phyloP scores from a whole-genome alignment of 1,139 yeast species.

The Sugiyamaella grinbergsii region DNA sequence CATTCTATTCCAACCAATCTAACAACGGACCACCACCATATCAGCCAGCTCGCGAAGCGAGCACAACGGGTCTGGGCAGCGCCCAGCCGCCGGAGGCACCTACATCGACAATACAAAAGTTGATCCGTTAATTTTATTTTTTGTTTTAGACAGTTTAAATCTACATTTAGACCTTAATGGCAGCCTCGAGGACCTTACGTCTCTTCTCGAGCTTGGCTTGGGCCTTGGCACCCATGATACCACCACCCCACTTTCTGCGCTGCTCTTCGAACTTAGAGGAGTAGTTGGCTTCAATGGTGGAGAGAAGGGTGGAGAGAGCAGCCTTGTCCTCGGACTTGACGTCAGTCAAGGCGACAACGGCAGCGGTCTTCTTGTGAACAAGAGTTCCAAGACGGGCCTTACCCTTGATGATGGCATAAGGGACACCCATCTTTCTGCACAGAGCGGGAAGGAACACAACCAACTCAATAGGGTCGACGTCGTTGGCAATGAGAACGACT shows the following conservation, averaged over 20 bases:
- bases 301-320: constrained; percentile 86
- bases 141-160: constrained; percentile 9
- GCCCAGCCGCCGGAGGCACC: constrained; percentile 3
- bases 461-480: constrained; percentile 97
- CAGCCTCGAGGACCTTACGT: constrained; percentile 52
- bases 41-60: too few relatives aligned
- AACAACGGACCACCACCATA: too few relatives aligned
- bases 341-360: constrained; percentile 96
- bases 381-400: constrained; percentile 98
- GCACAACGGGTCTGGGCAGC: too few relatives aligned
- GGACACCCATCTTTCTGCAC: constrained; percentile 99
- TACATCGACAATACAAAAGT: too few relatives aligned
- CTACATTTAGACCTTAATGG: constrained; percentile 45
- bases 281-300: constrained; percentile 92
- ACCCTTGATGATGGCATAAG: constrained; percentile 98
- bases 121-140: constrained; percentile 5
- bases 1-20: too few relatives aligned
- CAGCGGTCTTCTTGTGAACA: constrained; percentile 94
- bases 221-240: constrained; percentile 93
- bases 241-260: constrained; percentile 99
- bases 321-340: constrained; percentile 93
- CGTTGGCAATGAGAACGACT: constrained; percentile 95
- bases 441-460: constrained; percentile 96
- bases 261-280: constrained; percentile 88
- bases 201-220: constrained; percentile 68